Evolutionary conservation across 2,329 filamentous ascomycete species (phyloP).

Genomic region (Sporothrix variecibatus): DNA sequence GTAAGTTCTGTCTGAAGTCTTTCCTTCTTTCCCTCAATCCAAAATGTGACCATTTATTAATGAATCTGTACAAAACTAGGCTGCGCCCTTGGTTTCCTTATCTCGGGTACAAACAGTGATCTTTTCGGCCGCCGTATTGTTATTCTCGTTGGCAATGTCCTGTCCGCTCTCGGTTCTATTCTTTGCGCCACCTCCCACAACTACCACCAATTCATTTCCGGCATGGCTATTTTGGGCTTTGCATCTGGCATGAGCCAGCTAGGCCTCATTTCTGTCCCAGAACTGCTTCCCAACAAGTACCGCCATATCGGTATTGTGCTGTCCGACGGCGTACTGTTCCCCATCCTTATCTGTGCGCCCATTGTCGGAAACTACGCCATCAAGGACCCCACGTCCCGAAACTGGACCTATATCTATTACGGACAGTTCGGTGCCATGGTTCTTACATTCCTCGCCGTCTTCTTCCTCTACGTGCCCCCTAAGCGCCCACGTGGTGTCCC

Average conservation of each 20-base stretch:
- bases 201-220: constrained; percentile 43
- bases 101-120: constrained; percentile 48
- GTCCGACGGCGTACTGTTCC: constrained; percentile 45
- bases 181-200: constrained; percentile 44
- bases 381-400: constrained; percentile 5
- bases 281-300: constrained; percentile 54
- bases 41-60: neutral
- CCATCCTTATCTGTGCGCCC: constrained; percentile 49
- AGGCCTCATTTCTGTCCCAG: constrained; percentile 49
- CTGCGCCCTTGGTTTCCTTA: constrained; percentile 40
- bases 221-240: constrained; percentile 46
- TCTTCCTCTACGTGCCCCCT: constrained; percentile 41
- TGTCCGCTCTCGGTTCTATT: constrained; percentile 43
- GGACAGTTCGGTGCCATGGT: constrained; percentile 45
- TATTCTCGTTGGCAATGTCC: constrained; percentile 45
- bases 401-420: constrained; percentile 51
- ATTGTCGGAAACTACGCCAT: constrained; percentile 48
- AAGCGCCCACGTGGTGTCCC: constrained; percentile 40
- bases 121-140: constrained; percentile 52
- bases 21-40: neutral
- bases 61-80: neutral
- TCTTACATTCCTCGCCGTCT: constrained; percentile 47
- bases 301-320: constrained; percentile 47
- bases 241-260: constrained; percentile 48
- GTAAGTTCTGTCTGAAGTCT: neutral